These are phyloP conservation scores for Auricularia sp. DNA, from an alignment of 768 basidiomycete species.

Conservation along the genomic window DNA sequence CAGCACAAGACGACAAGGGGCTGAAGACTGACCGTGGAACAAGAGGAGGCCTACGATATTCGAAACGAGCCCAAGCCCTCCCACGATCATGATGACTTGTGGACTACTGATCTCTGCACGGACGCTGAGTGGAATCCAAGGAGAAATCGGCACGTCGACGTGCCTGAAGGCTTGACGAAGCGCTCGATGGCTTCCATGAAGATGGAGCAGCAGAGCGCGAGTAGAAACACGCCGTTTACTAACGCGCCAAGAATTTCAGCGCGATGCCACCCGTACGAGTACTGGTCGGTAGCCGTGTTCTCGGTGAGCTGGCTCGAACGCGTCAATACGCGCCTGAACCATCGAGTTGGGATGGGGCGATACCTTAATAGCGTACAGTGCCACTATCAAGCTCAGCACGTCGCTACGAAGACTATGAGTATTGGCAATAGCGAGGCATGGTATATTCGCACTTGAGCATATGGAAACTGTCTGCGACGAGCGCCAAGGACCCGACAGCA, in stretches of 20 bases:
- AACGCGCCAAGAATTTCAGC: conserved; percentile 94
- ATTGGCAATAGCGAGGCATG: neutral
- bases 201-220: conserved; percentile 95
- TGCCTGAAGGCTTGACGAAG: conserved; percentile 79
- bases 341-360: conserved; percentile 7
- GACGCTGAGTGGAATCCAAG: conserved; percentile 7
- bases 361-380: conserved; percentile 88
- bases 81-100: conserved; percentile 80
- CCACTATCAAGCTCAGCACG: conserved; percentile 90
- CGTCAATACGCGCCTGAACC: conserved; percentile 2
- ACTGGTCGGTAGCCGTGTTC: conserved; percentile 48
- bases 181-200: conserved; percentile 84
- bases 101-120: conserved; percentile 78
- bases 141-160: conserved; percentile 11
- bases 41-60: conserved; percentile 90
- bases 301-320: conserved; percentile 46
- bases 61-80: conserved; percentile 77
- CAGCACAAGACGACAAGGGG: neutral
- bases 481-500: conserved; percentile 90
- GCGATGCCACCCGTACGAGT: conserved; percentile 99
- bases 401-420: conserved; percentile 48
- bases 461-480: conserved; percentile 95
- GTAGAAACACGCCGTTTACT: conserved; percentile 91
- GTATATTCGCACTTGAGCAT: conserved; percentile 79
- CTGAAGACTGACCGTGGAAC: conserved; percentile 68